Conservation (phyloP, 2,329 filamentous ascomycete genomes). For the Colletotrichum spaethianum region DNA sequence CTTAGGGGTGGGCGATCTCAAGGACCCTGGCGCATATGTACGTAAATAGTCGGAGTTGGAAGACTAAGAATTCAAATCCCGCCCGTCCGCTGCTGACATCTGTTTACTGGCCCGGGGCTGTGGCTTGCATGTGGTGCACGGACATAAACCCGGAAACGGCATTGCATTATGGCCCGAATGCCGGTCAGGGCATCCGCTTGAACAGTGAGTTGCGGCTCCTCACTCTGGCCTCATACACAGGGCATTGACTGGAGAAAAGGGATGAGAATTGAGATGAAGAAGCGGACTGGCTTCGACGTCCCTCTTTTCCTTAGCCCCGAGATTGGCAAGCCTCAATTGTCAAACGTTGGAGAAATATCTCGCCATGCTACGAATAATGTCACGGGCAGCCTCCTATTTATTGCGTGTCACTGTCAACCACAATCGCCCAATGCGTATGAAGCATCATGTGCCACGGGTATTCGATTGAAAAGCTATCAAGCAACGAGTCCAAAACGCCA, state of each 20-base stretch:
- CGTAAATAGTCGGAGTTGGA: slow-evolving; percentile 10
- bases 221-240: neutral
- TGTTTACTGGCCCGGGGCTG: neutral
- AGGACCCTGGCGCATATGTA: slow-evolving; percentile 29
- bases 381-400: too few species aligned
- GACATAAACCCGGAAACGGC: neutral
- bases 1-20: neutral
- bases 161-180: neutral
- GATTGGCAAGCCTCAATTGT: too few species aligned
- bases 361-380: too few species aligned
- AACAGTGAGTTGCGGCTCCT: neutral
- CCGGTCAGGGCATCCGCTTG: neutral
- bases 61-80: neutral
- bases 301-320: too few species aligned
- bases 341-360: neutral
- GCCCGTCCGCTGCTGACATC: neutral
- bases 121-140: neutral
- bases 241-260: too few species aligned
- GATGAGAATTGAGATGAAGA: too few species aligned
- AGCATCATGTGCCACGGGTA: slow-evolving; percentile 12
- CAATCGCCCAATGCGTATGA: neutral
- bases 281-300: neutral
- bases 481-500: slow-evolving; percentile 26
- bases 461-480: slow-evolving; percentile 34
- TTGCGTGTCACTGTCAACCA: neutral